Evolutionary conservation across 2,329 filamentous ascomycete species (phyloP).

Genomic region (Fusarium annulatum): DNA sequence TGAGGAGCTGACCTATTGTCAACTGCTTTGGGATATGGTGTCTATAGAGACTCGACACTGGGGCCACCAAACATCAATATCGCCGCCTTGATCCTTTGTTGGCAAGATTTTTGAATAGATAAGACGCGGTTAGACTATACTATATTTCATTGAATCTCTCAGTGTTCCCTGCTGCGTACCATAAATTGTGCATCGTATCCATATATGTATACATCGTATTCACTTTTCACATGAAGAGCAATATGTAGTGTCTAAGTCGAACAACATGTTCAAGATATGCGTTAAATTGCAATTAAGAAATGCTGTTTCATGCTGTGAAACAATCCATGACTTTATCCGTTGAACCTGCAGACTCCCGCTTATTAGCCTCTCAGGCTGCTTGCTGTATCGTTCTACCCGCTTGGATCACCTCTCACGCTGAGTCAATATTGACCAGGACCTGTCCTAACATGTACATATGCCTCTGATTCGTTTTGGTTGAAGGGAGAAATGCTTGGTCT

Average conservation of each 20-base stretch:
- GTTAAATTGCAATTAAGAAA: not conserved
- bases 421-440: too few relatives aligned
- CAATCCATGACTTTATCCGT: not conserved
- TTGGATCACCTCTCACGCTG: not conserved
- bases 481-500: not conserved
- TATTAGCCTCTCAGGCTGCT: not conserved
- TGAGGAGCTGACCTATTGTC: constrained; percentile 33
- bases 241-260: not conserved
- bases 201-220: not conserved
- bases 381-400: not conserved
- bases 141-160: not conserved
- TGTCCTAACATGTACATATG: not conserved
- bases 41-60: constrained; percentile 10
- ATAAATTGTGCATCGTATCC: not conserved
- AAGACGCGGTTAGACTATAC: too few relatives aligned
- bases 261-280: not conserved
- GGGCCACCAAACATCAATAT: not conserved
- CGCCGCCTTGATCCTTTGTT: not conserved
- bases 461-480: not conserved
- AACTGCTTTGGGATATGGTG: constrained; percentile 25
- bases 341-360: not conserved
- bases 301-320: not conserved
- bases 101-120: not conserved
- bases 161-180: not conserved
- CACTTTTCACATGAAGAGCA: not conserved